Conservation (phyloP, 768 basidiomycete species). For the Aureoboletus auriporus region DNA sequence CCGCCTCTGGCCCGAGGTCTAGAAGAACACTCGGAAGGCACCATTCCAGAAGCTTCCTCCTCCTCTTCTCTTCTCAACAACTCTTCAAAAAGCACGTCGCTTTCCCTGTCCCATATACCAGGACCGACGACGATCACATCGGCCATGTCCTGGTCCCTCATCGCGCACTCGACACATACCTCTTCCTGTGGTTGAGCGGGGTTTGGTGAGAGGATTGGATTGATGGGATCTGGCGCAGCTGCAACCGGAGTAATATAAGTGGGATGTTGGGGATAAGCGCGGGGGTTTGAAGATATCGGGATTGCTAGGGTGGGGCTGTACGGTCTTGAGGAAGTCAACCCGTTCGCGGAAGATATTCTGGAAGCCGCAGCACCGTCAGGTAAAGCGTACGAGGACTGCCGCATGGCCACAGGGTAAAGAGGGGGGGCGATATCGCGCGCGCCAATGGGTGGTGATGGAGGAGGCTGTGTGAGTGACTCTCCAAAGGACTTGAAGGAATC, state of each 20-base stretch:
- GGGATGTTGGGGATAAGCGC: constrained; percentile 71
- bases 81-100: constrained; percentile 80
- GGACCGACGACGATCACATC: constrained; percentile 86
- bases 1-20: constrained; percentile 64
- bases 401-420: constrained; percentile 39
- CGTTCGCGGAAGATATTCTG: constrained; percentile 46
- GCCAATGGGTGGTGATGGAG: constrained; percentile 19
- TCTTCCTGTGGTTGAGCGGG: constrained; percentile 63
- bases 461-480: constrained; percentile 21
- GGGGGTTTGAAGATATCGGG: constrained; percentile 62
- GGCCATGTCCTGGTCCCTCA: constrained; percentile 98
- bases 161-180: constrained; percentile 93
- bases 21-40: constrained; percentile 49
- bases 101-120: constrained; percentile 89
- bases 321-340: constrained; percentile 53
- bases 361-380: constrained; percentile 32
- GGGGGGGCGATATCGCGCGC: constrained; percentile 28
- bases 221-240: constrained; percentile 51
- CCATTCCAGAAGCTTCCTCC: constrained; percentile 52
- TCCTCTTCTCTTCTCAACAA: constrained; percentile 67
- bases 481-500: constrained; percentile 32
- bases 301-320: constrained; percentile 40
- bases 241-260: constrained; percentile 61
- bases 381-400: constrained; percentile 43
- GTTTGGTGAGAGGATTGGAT: constrained; percentile 57